Conservation (phyloP, 768 basidiomycete genomes). For the Trichaptum fuscoviolaceum region DNA sequence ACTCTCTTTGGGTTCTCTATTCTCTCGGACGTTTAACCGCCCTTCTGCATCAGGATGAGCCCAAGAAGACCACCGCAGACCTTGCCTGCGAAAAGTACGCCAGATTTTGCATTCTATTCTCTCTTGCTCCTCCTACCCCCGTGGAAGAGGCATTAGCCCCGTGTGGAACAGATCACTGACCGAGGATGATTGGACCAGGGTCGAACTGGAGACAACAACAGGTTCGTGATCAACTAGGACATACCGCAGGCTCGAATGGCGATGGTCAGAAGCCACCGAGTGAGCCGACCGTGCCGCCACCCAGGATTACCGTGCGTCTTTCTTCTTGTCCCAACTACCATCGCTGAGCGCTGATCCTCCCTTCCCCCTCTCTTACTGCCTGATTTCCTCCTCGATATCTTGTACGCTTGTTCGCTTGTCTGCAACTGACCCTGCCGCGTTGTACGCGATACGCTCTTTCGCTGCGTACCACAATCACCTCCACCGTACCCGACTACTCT, state of each 20-base stretch:
- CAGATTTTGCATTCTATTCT: neutral
- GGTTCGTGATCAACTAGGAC: neutral
- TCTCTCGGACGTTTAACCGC: neutral
- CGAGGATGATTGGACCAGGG: neutral
- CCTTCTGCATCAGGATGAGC: neutral
- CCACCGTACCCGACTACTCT: neutral
- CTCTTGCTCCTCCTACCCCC: neutral
- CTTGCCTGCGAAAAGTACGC: neutral
- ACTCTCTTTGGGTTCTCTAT: neutral
- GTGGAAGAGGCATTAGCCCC: slow-evolving; percentile 1
- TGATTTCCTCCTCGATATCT: neutral
- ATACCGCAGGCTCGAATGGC: neutral
- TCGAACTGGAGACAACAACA: neutral
- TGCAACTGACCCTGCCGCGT: neutral
- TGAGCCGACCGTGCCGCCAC: neutral
- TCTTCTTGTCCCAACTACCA: neutral
- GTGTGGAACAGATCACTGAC: neutral
- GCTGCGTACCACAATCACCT: neutral
- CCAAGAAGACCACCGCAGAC: neutral
- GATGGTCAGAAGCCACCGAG: neutral
- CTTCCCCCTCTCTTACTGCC: neutral
- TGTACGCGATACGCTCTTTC: neutral
- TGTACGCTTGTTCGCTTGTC: too few species aligned
- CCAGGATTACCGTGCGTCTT: neutral
- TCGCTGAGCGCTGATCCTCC: neutral